Evolutionary conservation across 2,329 filamentous ascomycete species (phyloP), one percentile per base, ranked within the genome.

Genomic region (Hypoxylon sp.): DNA sequence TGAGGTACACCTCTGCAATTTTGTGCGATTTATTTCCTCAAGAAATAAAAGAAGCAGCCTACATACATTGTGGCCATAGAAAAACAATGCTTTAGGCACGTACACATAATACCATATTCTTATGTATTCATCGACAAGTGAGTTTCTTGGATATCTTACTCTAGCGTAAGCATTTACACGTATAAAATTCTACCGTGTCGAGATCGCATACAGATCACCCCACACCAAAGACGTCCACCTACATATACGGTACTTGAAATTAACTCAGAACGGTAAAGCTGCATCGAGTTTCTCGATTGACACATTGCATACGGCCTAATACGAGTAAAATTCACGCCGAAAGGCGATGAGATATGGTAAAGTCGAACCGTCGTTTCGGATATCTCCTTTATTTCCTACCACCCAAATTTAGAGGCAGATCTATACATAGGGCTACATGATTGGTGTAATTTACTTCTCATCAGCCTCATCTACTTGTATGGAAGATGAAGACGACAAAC

Each of bases 401-500:
- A 32, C 39, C n/a, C 9, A 41, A 55, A 43, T 53, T 43, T 53
- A 32, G 54, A 52, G 27, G 30, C n/a, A 19, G 53, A 51, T 61
- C 45, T 9, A n/a, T 32, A 6, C 27, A 25, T 41, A 52, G 21
- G 25, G 37, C 21, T 46, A 43, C 11, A 21, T 25, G 46, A 45
- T 57, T 61, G 62, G 56, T 23, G 23, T 23, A 21, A 25, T n/a
- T 52, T 30, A 58, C n/a, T 47, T 53, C 25, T 29, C 29, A 45
- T 53, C 47, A 56, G 57, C 57, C 57, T 61, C 57, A 48, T 46
- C 27, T 27, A 27, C 23, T 41, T n/a, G 12, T 29, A 6, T 52
- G 34, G 12, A 41, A 52, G 32, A 45, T 30, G 45, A 64, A 21
- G 48, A 56, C 46, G 39, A 54, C 50, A 63, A 25, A 47, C 11